A percentile compares a stretch with the other conserved stretches of the same genome.
These are phyloP conservation scores for Corynascus novoguineensis DNA, from an alignment of 495 filamentous ascomycete genomes.

Conservation along the genomic window DNA sequence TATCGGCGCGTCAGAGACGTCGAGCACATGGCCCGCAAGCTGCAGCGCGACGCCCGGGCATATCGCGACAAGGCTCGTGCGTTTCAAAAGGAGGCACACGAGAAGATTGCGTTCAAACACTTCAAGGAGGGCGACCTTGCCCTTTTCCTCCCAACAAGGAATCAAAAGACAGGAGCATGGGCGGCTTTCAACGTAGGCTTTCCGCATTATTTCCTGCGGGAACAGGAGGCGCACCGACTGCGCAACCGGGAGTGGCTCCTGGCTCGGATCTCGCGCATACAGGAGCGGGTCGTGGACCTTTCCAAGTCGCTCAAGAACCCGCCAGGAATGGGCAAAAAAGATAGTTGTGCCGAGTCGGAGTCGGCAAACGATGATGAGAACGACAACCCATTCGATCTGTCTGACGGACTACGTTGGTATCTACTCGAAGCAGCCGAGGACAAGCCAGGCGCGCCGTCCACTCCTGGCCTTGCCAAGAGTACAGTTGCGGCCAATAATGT, in stretches of 20 bases:
- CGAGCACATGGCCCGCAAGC: conserved; percentile 82
- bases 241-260: conserved; percentile 84
- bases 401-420: conserved; percentile 94
- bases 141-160: conserved; percentile 88
- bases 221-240: conserved; percentile 84
- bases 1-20: conserved; percentile 84
- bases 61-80: conserved; percentile 85
- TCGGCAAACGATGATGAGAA: conserved; percentile 61
- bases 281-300: conserved; percentile 89
- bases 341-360: conserved; percentile 32
- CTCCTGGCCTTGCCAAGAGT: conserved; percentile 78
- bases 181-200: conserved; percentile 97
- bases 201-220: conserved; percentile 92
- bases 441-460: conserved; percentile 88
- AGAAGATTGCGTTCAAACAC: conserved; percentile 92
- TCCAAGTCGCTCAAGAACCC: conserved; percentile 56
- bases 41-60: conserved; percentile 75
- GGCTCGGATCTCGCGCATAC: conserved; percentile 84
- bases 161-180: conserved; percentile 91
- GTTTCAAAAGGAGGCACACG: conserved; percentile 81
- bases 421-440: conserved; percentile 89
- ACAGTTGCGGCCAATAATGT: conserved; percentile 87
- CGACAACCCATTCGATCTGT: conserved; percentile 96
- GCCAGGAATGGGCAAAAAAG: conserved; percentile 8
- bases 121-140: conserved; percentile 97